These are phyloP conservation scores for Beta lomatogona DNA, from an alignment of 179 eudicot genomes.

Conservation along the genomic window DNA sequence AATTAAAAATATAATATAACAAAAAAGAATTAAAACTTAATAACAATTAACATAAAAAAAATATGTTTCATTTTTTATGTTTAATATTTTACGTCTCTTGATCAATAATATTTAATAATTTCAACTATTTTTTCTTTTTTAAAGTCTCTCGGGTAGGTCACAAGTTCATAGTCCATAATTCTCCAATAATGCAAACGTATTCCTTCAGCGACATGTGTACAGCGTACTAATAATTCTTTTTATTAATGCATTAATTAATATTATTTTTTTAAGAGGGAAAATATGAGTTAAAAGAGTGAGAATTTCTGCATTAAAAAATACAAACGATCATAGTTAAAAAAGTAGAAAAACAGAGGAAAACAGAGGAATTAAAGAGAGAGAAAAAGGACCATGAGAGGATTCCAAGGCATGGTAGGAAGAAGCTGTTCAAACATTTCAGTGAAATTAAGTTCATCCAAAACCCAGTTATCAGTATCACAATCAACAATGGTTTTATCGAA, in stretches of 20 bases:
- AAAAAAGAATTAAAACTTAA: background rate
- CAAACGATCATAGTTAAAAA: background rate
- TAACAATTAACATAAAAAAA: background rate
- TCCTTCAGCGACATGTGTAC: too few species aligned
- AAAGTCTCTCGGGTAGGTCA: background rate
- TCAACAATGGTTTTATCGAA: slow-evolving; percentile 78
- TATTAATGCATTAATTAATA: background rate
- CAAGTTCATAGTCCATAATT: background rate
- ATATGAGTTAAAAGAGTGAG: background rate
- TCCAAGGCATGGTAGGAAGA: slow-evolving; percentile 73
- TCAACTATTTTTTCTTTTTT: background rate
- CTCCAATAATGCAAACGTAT: background rate
- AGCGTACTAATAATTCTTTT: too few species aligned
- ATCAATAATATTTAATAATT: background rate
- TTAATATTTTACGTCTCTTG: background rate
- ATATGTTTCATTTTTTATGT: background rate
- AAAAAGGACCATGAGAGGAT: slow-evolving; percentile 53
- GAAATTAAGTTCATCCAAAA: slow-evolving; percentile 54
- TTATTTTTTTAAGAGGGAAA: background rate
- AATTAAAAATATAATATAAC: background rate
- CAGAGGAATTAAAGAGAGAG: background rate
- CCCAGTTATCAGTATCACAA: slow-evolving; percentile 72
- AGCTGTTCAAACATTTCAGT: slow-evolving; percentile 61
- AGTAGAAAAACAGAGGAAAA: background rate
- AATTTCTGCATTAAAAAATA: background rate